Evolutionary conservation across 2,329 filamentous ascomycete species (phyloP).

Genomic region (Alternaria viburni): DNA sequence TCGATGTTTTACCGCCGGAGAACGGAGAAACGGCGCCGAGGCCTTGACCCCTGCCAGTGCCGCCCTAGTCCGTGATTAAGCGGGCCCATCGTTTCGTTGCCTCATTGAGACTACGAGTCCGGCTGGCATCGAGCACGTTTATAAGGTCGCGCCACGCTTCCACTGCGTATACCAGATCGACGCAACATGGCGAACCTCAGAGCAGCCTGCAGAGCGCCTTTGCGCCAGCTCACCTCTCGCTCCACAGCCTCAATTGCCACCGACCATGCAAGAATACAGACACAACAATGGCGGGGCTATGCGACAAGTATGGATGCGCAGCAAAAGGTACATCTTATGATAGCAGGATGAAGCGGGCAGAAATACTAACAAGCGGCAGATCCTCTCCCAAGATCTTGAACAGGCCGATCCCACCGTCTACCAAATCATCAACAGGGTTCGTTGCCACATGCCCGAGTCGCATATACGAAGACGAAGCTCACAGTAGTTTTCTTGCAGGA

Average conservation of each 20-base stretch:
- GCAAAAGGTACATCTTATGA: slow-evolving; percentile 52
- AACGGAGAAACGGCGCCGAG: slow-evolving; percentile 17
- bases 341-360: not conserved
- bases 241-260: slow-evolving; percentile 35
- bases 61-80: slow-evolving; percentile 21
- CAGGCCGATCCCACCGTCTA: slow-evolving; percentile 87
- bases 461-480: slow-evolving; percentile 19
- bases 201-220: slow-evolving; percentile 48
- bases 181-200: slow-evolving; percentile 51
- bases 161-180: slow-evolving; percentile 10
- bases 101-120: slow-evolving; percentile 31
- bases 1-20: slow-evolving; percentile 27
- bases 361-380: slow-evolving; percentile 56
- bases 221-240: slow-evolving; percentile 42
- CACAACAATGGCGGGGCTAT: slow-evolving; percentile 48
- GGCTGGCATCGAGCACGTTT: slow-evolving; percentile 22
- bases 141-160: slow-evolving; percentile 26
- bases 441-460: slow-evolving; percentile 21
- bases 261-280: slow-evolving; percentile 39
- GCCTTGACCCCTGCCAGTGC: slow-evolving; percentile 10
- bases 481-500: slow-evolving; percentile 64
- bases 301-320: slow-evolving; percentile 54
- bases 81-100: slow-evolving; percentile 29
- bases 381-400: slow-evolving; percentile 79
- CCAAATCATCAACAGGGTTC: slow-evolving; percentile 88